phyloP scores from a whole-genome alignment of 164 flowering plant species.

The Berberis vulgaris region DNA sequence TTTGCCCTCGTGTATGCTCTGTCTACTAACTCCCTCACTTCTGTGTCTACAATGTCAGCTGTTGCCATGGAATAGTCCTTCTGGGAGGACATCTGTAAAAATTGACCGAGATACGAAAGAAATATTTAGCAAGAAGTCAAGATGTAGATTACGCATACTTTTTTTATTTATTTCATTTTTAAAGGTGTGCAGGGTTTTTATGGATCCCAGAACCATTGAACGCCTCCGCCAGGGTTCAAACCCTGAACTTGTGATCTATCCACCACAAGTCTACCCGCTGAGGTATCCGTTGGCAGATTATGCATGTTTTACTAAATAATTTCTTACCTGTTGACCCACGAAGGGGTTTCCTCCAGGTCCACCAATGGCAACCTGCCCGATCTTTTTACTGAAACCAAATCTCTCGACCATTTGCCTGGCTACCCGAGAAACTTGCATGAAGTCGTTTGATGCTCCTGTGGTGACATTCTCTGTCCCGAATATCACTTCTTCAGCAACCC shows the following conservation, averaged over 20 bases:
- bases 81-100: slow-evolving; percentile 80
- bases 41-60: slow-evolving; percentile 91
- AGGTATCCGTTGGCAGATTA: not conserved
- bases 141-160: too few relatives aligned
- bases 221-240: too few relatives aligned
- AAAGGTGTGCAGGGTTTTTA: too few relatives aligned
- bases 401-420: slow-evolving; percentile 98
- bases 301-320: not conserved
- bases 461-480: slow-evolving; percentile 87
- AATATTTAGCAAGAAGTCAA: not conserved
- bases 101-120: not conserved
- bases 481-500: slow-evolving; percentile 94
- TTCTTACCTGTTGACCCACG: slow-evolving; percentile 80
- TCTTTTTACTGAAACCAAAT: slow-evolving; percentile 96
- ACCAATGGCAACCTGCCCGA: slow-evolving; percentile 96
- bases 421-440: slow-evolving; percentile 94
- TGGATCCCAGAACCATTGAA: too few relatives aligned
- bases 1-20: slow-evolving; percentile 70
- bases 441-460: slow-evolving; percentile 95
- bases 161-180: too few relatives aligned
- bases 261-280: too few relatives aligned
- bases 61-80: slow-evolving; percentile 99
- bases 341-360: slow-evolving; percentile 94
- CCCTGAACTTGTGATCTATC: too few relatives aligned
- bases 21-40: slow-evolving; percentile 86